A percentile compares a stretch with the other conserved stretches of the same genome.
These are phyloP conservation scores for Mesembryanthemum crystallinum DNA, from an alignment of 148 eudicot species.

Conservation along the genomic window DNA sequence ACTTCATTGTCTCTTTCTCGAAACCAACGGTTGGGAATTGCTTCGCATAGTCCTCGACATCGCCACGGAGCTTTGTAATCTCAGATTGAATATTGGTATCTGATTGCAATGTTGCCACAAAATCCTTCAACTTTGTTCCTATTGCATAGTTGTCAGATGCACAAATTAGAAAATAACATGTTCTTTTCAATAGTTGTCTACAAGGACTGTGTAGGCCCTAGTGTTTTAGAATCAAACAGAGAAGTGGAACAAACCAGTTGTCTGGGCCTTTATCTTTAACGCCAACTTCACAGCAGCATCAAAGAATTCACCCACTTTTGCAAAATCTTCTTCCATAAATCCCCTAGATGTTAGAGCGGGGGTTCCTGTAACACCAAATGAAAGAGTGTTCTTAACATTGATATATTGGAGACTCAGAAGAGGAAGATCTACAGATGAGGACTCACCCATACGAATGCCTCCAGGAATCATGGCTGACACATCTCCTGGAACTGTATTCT, in stretches of 20 bases:
- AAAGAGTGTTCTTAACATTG: background rate
- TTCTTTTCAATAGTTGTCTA: background rate
- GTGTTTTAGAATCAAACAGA: background rate
- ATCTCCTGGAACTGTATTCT: slow-evolving; percentile 98
- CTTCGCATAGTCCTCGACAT: slow-evolving; percentile 91
- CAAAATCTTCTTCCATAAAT: slow-evolving; percentile 90
- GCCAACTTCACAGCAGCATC: slow-evolving; percentile 86
- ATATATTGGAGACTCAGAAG: background rate
- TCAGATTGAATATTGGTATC: slow-evolving; percentile 61
- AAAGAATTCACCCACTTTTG: slow-evolving; percentile 86
- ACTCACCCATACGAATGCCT: slow-evolving; percentile 95
- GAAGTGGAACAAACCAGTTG: slow-evolving; percentile 46
- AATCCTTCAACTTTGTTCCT: slow-evolving; percentile 99
- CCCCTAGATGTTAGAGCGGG: slow-evolving; percentile 98
- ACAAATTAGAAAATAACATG: background rate
- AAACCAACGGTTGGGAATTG: slow-evolving; percentile 98
- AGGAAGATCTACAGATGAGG: background rate
- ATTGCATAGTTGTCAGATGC: slow-evolving; percentile 2
- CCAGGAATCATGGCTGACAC: slow-evolving; percentile 99
- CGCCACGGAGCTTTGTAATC: slow-evolving; percentile 64
- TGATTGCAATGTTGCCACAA: slow-evolving; percentile 69
- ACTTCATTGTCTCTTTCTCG: slow-evolving; percentile 94
- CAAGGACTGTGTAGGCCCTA: background rate
- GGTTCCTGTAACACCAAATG: slow-evolving; percentile 50
- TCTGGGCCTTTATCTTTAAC: slow-evolving; percentile 65